Conservation (phyloP, 306 rosid genomes). For the Casuarina equisetifolia region DNA sequence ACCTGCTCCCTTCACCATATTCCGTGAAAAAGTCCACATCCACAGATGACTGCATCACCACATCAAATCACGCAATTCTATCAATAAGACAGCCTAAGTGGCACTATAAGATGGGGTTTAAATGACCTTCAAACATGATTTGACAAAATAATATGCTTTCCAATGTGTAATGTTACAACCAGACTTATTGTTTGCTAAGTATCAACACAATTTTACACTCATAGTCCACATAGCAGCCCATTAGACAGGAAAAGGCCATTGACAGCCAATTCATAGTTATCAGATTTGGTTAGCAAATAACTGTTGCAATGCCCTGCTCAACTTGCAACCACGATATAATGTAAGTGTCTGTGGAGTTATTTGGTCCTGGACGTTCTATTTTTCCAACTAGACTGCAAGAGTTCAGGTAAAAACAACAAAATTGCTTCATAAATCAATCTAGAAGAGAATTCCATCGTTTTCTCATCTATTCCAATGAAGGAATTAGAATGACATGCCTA, state of each 20-base stretch:
- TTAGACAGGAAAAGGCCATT: not conserved
- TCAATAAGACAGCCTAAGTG: slow-evolving; percentile 15
- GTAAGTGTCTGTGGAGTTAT: not conserved
- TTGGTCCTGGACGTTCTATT: not conserved
- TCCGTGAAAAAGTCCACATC: slow-evolving; percentile 97
- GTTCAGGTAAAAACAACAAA: not conserved
- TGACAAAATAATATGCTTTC: not conserved
- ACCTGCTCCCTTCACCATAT: slow-evolving; percentile 97
- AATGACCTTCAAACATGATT: slow-evolving; percentile 4
- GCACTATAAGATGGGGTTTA: slow-evolving; percentile 5
- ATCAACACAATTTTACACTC: not conserved
- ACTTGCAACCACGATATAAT: not conserved
- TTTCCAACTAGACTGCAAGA: not conserved
- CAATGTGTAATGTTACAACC: not conserved
- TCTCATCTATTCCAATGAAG: not conserved
- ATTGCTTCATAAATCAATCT: not conserved
- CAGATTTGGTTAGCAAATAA: not conserved
- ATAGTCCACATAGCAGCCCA: not conserved
- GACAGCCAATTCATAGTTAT: not conserved
- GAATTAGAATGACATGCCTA: not conserved
- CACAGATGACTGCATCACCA: slow-evolving; percentile 68
- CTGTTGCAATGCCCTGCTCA: not conserved
- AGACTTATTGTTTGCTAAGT: not conserved
- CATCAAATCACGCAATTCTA: slow-evolving; percentile 25
- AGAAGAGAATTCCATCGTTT: not conserved